A percentile compares a stretch with the other conserved stretches of the same genome.
phyloP scores from a whole-genome alignment of 768 basidiomycete species.

The Mycena chlorophos region DNA sequence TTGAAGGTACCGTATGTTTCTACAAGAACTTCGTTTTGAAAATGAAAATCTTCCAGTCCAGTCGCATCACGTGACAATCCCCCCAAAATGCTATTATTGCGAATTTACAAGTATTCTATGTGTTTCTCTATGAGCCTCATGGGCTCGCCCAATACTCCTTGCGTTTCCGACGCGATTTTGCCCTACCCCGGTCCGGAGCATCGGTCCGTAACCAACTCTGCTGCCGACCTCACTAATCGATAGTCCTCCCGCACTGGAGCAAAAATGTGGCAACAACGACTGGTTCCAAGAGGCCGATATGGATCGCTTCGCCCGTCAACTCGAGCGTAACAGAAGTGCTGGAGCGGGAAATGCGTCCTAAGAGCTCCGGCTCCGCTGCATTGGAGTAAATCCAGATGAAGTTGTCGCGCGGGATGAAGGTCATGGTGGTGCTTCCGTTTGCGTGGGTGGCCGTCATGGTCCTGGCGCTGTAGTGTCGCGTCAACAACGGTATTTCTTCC shows the following conservation, averaged over 20 bases:
- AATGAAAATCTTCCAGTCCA: neutral
- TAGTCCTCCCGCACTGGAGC: slow-evolving; percentile 45
- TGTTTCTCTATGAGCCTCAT: too few species aligned
- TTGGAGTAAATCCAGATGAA: slow-evolving; percentile 18
- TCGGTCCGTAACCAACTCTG: neutral
- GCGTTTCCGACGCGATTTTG: too few species aligned
- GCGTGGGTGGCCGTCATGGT: slow-evolving; percentile 8
- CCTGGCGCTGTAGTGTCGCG: slow-evolving; percentile 4
- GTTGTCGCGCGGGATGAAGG: slow-evolving; percentile 16
- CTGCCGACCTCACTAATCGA: slow-evolving; percentile 35
- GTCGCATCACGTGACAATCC: neutral
- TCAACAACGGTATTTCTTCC: neutral
- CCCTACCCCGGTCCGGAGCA: too few species aligned
- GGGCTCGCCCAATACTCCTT: too few species aligned
- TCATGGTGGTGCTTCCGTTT: slow-evolving; percentile 1
- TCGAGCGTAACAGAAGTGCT: slow-evolving; percentile 41
- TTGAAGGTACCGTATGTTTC: neutral
- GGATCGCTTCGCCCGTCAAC: slow-evolving; percentile 46
- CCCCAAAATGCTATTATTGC: neutral
- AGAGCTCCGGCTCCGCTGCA: slow-evolving; percentile 24
- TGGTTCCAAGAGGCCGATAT: slow-evolving; percentile 45
- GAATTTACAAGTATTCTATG: too few species aligned
- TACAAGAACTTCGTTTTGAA: neutral
- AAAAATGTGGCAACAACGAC: slow-evolving; percentile 46
- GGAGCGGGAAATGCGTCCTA: slow-evolving; percentile 39